phyloP scores from a whole-genome alignment of 768 basidiomycete genomes.

The Podaxis sp. region DNA sequence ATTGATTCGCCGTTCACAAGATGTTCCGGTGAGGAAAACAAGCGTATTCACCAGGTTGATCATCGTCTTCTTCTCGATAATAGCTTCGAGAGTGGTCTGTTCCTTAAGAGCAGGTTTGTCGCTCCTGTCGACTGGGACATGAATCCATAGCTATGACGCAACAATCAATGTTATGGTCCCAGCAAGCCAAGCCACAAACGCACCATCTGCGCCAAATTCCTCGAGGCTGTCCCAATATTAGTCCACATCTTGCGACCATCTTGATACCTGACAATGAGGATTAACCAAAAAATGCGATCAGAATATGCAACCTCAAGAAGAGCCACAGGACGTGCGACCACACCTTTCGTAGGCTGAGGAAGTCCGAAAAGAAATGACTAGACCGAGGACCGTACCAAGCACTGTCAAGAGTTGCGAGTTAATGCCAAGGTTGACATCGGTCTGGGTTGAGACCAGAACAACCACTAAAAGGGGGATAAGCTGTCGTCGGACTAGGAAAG shows the following conservation, averaged over 20 bases:
- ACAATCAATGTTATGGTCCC: background rate
- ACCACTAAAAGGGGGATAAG: slow-evolving; percentile 43
- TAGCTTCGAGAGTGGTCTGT: slow-evolving; percentile 33
- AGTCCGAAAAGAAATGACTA: slow-evolving; percentile 70
- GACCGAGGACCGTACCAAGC: slow-evolving; percentile 68
- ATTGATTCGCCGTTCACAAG: background rate
- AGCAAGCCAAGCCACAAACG: slow-evolving; percentile 17
- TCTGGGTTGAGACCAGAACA: slow-evolving; percentile 45
- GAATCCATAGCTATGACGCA: slow-evolving; percentile 46
- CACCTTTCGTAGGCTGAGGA: slow-evolving; percentile 58
- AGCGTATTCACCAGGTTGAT: slow-evolving; percentile 52
- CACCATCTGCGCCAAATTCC: slow-evolving; percentile 57
- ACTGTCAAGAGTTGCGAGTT: slow-evolving; percentile 48
- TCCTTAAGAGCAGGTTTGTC: slow-evolving; percentile 25
- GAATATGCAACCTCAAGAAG: background rate
- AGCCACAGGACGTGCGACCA: background rate
- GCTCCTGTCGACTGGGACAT: slow-evolving; percentile 41
- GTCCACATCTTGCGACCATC: slow-evolving; percentile 74
- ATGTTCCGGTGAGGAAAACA: background rate
- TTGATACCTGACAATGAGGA: slow-evolving; percentile 40
- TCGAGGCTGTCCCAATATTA: slow-evolving; percentile 49
- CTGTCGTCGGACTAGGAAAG: background rate
- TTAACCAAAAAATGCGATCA: background rate
- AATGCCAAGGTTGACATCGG: slow-evolving; percentile 42
- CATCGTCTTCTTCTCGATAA: slow-evolving; percentile 74